Base-by-base conservation (phyloP, 140 eudicot species). In the Bidens hawaiensis region DNA sequence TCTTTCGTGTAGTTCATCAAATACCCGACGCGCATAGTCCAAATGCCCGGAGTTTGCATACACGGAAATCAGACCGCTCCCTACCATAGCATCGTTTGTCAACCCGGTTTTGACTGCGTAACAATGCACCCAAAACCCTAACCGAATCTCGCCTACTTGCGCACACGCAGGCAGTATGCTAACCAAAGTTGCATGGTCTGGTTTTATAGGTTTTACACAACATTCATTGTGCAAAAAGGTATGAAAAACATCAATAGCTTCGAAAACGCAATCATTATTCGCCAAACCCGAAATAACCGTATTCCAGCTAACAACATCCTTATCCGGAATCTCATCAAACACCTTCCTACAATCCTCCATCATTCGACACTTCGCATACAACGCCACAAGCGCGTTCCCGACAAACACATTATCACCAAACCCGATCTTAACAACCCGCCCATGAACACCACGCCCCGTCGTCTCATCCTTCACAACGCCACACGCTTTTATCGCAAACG, bases 231-330 rank as follows among this genome's bases (percentile, higher is more conserved):
- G 52, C 19, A 76, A 17, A 55, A 76, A 57, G 11, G 33, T 23
- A 69, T 55, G 82, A 17, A 81, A 76, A 43, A 81, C 68, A 40
- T 62, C 70, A 27, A 81, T 59, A 23, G 86, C 86, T 77, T 76
- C 75, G 15, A 48, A 21, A 46, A 15, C 23, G n/a, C 28, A 27
- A 2, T 55, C 86, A 36, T 81, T 76, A 25, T 23, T 60, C 6
- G 62, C 68, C 38, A 64, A 81, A 2, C 76, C 68, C 0, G 82
- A 77, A 51, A 81, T 76, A 18, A 73, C 40, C 2, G 77, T 67
- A 68, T 81, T 81, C 86, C 86, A 81, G 73, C 79, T 76, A 58
- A 81, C 79, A 41, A 81, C 50, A 26, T 81, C 86, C 70, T 62
- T 81, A 2, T 68, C n/a, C 4, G 58, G 63, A 15, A 72, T 81